Conservation (phyloP, 2,329 filamentous ascomycete species). For the Penicillium sp. region DNA sequence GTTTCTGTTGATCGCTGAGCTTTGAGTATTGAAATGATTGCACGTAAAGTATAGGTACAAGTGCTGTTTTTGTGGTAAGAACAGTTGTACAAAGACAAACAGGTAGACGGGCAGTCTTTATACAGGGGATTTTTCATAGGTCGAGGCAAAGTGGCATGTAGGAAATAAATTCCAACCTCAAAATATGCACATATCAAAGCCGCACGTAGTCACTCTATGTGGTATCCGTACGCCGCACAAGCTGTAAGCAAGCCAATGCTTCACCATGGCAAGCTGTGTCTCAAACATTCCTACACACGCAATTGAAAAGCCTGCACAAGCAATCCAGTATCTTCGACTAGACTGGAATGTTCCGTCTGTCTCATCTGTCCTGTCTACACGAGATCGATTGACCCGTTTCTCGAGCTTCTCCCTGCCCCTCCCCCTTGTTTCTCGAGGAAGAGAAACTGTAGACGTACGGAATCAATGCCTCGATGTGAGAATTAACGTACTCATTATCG, state of each 20-base stretch:
- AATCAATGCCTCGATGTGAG: not conserved
- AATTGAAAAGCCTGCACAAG: not conserved
- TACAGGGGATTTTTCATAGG: not conserved
- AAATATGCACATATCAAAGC: not conserved
- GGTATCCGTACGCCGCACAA: not conserved
- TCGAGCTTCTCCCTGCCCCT: not conserved
- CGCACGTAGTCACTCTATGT: not conserved
- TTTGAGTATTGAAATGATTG: not conserved
- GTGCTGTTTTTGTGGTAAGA: not conserved
- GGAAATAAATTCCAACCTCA: not conserved
- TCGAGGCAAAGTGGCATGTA: not conserved
- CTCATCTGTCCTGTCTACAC: too few species aligned
- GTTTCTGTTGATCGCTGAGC: not conserved
- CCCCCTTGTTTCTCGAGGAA: not conserved
- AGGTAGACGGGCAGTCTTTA: not conserved
- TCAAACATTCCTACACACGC: not conserved
- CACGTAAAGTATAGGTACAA: not conserved
- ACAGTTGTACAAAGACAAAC: not conserved
- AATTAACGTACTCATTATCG: not conserved
- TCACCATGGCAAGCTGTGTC: not conserved
- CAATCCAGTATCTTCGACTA: not conserved
- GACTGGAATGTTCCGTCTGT: not conserved
- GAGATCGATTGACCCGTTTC: not conserved
- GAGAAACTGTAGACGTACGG: not conserved
- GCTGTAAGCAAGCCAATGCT: not conserved